Conservation (phyloP, 495 filamentous ascomycete species). For the Trichocladium antarcticum region DNA sequence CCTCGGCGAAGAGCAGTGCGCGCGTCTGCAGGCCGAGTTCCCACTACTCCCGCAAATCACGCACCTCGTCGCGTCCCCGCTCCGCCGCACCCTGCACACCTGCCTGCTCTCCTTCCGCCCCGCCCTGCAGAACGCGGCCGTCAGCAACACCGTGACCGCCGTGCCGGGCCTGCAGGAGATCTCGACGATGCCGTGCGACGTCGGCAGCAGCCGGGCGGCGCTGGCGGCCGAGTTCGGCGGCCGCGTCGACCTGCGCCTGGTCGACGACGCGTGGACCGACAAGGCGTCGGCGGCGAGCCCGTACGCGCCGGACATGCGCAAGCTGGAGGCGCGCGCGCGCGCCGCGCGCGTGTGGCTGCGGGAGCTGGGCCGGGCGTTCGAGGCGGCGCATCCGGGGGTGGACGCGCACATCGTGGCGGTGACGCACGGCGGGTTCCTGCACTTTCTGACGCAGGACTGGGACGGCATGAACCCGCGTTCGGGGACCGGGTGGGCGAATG, state of each 20-base stretch:
- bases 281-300: slow-evolving; percentile 42
- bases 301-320: slow-evolving; percentile 48
- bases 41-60: slow-evolving; percentile 53
- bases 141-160: slow-evolving; percentile 22
- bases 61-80: slow-evolving; percentile 68
- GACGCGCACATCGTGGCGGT: slow-evolving; percentile 52
- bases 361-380: slow-evolving; percentile 27
- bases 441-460: slow-evolving; percentile 79
- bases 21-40: slow-evolving; percentile 48
- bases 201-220: slow-evolving; percentile 45
- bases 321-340: slow-evolving; percentile 52
- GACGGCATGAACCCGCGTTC: slow-evolving; percentile 45
- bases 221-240: slow-evolving; percentile 49
- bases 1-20: slow-evolving; percentile 67
- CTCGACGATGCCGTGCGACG: slow-evolving; percentile 66
- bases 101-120: slow-evolving; percentile 59
- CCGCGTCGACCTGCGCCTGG: slow-evolving; percentile 52
- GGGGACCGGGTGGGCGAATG: slow-evolving; percentile 77
- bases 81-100: slow-evolving; percentile 76
- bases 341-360: slow-evolving; percentile 59
- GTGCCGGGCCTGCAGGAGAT: slow-evolving; percentile 79
- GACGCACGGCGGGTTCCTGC: slow-evolving; percentile 40
- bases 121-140: slow-evolving; percentile 6
- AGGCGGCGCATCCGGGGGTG: slow-evolving; percentile 34
- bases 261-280: slow-evolving; percentile 57